phyloP scores from a whole-genome alignment of 345 rosid species.

The Adansonia digitata region DNA sequence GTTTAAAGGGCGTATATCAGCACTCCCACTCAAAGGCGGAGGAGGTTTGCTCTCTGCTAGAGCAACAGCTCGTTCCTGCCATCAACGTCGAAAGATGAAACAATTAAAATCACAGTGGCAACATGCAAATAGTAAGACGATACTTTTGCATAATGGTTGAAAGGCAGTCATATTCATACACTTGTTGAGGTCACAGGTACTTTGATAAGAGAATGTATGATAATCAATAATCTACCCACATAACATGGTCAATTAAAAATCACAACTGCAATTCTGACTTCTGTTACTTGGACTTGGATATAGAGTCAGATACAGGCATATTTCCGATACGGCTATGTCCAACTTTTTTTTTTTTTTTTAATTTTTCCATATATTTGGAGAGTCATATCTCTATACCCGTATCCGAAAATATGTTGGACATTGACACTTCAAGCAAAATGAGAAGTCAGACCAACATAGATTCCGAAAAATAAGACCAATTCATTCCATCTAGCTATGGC shows the following conservation, averaged over 20 bases:
- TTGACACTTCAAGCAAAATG: no score
- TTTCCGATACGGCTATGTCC: no score
- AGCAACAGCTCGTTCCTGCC: constrained; percentile 69
- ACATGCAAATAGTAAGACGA: neutral
- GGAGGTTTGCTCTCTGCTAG: constrained; percentile 62
- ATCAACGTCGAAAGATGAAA: neutral
- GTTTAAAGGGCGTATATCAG: constrained; percentile 64
- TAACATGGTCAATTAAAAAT: neutral
- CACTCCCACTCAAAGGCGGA: constrained; percentile 61
- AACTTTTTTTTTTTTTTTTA: no score
- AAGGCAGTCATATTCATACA: neutral
- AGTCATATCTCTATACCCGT: no score
- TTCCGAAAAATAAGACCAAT: no score
- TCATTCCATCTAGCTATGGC: neutral
- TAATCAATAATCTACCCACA: neutral
- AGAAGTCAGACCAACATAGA: no score
- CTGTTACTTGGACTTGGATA: no score
- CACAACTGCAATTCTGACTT: neutral
- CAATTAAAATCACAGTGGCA: neutral
- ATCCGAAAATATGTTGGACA: no score
- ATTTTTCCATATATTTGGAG: no score
- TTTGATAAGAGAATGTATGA: neutral
- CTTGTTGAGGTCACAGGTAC: neutral
- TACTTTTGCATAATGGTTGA: neutral
- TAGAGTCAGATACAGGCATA: no score